Conservation (phyloP, 139 green algal genomes). For the Marvania coccoides region DNA sequence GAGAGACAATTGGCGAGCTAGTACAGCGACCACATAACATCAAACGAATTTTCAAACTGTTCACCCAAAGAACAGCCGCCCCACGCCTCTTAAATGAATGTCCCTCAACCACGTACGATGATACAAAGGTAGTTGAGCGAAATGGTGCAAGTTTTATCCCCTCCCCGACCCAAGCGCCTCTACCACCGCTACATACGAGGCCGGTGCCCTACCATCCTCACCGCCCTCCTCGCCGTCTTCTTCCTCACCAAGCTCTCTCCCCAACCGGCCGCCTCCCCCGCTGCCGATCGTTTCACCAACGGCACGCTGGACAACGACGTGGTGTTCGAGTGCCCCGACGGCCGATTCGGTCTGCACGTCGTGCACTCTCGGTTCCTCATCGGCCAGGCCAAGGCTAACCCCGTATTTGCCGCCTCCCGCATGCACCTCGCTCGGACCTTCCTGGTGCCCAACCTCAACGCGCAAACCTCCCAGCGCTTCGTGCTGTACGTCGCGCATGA, state of each 20-base stretch:
- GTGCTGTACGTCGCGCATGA: neutral
- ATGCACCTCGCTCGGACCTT: neutral
- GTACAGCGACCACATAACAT: too few relatives aligned
- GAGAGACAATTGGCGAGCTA: too few relatives aligned
- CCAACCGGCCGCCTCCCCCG: neutral
- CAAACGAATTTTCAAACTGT: too few relatives aligned
- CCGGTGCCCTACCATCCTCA: too few relatives aligned
- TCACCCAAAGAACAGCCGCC: too few relatives aligned
- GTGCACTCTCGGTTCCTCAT: neutral
- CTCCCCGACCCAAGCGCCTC: too few relatives aligned
- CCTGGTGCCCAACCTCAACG: neutral
- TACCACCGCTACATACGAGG: too few relatives aligned
- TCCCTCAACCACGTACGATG: too few relatives aligned
- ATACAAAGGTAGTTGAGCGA: too few relatives aligned
- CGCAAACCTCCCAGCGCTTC: neutral
- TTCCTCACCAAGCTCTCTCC: neutral
- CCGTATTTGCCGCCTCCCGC: neutral
- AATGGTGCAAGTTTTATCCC: too few relatives aligned
- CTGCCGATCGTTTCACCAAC: neutral
- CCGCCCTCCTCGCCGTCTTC: neutral
- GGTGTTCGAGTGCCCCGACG: neutral
- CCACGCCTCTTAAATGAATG: too few relatives aligned
- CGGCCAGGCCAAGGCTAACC: neutral
- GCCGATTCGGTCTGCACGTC: neutral
- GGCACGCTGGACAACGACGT: neutral